Evolutionary conservation across 495 filamentous ascomycete species (phyloP), one percentile per base, ranked within the genome.

Genomic region (Aspergillus biplanus): DNA sequence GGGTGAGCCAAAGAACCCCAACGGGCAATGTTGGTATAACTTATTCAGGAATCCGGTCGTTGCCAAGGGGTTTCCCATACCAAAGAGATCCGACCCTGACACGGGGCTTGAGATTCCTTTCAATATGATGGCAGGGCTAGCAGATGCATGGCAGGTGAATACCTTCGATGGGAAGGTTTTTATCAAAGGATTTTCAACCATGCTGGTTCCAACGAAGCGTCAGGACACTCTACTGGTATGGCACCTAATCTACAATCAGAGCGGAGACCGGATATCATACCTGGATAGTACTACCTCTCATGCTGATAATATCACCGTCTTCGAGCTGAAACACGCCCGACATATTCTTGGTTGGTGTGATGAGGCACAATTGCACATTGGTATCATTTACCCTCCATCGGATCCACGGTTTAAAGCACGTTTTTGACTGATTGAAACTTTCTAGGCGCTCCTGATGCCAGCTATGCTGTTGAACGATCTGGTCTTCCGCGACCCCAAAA

Each of bases 21-120:
- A 67, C 47, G 76, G 76, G 2, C 60, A 71, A 18, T 79, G 76
- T 63, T 79, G 76, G 75, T 70, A 73, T 33, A 54, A 64, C 13
- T 35, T 79, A 46, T 78, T 79, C 67, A 37, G 61, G 16, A 78
- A 75, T 54, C 75, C 73, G 33, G 67, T 78, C 3, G 58, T 78
- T 21, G 75, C 73, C 1, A 61, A 48, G 31, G 75, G 75, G 6
- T 79, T 66, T 62, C 75, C 75, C 4, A 74, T 76, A 35, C 60
- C 39, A 21, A 11, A 33, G 7, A 61, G 65, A 32, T 7, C 18
- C 34, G 12, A 21, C 12, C 50, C 66, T 6, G 15, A 33, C 12
- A 58, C 48, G 13, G 73, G 73, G 0, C 52, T 76, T 8, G 73
- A 76, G 44, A 58, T 62, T 39, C 46, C 66, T 33, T 33, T 68